phyloP scores from a whole-genome alignment of 179 eudicot genomes.

The Sideroxylon spinosum region DNA sequence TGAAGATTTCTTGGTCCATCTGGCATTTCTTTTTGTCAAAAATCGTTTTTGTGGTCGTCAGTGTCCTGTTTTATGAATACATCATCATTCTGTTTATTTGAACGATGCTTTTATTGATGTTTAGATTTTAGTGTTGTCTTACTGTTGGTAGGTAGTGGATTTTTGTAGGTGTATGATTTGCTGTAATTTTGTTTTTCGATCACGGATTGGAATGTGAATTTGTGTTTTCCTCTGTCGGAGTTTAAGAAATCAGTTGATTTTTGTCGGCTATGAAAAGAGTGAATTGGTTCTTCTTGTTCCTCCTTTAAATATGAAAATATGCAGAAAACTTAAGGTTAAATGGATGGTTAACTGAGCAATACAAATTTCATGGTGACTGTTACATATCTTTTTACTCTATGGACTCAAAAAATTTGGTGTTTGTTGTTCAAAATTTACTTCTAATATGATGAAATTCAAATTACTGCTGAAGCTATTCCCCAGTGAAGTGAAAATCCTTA shows the following conservation, averaged over 20 bases:
- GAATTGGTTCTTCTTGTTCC: too few species aligned
- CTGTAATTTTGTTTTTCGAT: not conserved
- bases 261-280: not conserved
- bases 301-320: slow-evolving; percentile 2
- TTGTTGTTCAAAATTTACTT: too few species aligned
- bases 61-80: not conserved
- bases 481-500: too few species aligned
- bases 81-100: not conserved
- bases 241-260: not conserved
- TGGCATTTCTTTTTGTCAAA: not conserved
- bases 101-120: not conserved
- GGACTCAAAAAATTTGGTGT: too few species aligned
- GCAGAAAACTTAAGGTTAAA: not conserved
- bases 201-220: not conserved
- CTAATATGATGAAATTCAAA: too few species aligned
- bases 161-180: not conserved
- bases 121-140: too few species aligned
- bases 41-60: not conserved
- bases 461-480: too few species aligned
- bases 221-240: not conserved
- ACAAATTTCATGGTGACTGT: not conserved
- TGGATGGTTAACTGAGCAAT: not conserved
- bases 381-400: too few species aligned
- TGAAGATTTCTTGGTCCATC: not conserved
- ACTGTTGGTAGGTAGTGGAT: not conserved